Conservation (phyloP, 371 early-diverging fungal genomes). For the Smittium culicis region DNA sequence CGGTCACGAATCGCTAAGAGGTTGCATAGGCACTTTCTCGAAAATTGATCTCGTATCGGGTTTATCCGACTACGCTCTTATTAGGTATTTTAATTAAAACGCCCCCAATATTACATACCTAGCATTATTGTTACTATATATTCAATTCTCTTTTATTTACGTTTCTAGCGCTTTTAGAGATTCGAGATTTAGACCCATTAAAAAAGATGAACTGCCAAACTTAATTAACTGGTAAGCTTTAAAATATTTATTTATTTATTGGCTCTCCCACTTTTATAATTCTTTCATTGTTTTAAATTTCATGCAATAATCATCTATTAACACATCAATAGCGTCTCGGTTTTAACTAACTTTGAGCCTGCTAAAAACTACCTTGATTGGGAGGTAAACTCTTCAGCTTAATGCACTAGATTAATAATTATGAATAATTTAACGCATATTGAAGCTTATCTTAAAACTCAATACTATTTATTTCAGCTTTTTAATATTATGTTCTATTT, state of each 20-base stretch:
- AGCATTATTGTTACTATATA: neutral
- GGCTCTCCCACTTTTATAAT: no score
- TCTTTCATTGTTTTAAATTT: no score
- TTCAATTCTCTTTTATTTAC: no score
- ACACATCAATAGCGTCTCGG: conserved; percentile 50
- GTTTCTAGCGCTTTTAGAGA: conserved; percentile 66
- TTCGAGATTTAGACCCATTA: conserved; percentile 67
- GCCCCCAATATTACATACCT: neutral
- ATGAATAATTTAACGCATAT: neutral
- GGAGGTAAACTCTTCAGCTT: conserved; percentile 36
- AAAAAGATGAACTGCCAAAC: conserved; percentile 41
- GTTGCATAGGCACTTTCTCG: conserved; percentile 87
- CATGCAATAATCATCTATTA: no score
- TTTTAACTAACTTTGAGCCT: conserved; percentile 70
- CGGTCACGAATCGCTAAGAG: conserved; percentile 47
- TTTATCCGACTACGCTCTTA: conserved; percentile 67
- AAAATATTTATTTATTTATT: no score
- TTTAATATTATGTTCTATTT: no score
- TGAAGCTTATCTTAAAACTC: neutral
- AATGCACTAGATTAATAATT: neutral
- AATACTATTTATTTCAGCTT: no score
- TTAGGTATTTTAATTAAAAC: conserved; percentile 15
- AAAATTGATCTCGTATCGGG: conserved; percentile 55
- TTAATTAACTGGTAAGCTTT: conserved; percentile 33
- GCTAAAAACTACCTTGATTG: conserved; percentile 66